Evolutionary conservation across 2,329 filamentous ascomycete species (phyloP).

Genomic region (Nectriaceae sp.): DNA sequence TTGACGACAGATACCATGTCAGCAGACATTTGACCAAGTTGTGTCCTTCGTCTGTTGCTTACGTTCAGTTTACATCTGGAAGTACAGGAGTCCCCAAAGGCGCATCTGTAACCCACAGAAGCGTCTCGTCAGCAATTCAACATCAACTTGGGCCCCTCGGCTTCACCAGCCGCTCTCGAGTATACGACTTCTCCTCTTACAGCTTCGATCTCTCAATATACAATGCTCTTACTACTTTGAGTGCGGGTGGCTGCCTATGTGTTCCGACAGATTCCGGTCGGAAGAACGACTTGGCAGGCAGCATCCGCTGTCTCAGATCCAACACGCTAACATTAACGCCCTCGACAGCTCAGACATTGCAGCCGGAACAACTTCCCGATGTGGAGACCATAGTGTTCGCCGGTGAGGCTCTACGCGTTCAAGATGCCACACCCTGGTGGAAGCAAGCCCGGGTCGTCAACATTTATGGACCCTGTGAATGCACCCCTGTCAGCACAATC

Average conservation of each 20-base stretch:
- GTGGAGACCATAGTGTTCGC: conserved; percentile 11
- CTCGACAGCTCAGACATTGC: conserved; percentile 5
- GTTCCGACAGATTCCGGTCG: conserved; percentile 41
- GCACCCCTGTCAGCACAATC: not conserved
- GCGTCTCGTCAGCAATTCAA: conserved; percentile 2
- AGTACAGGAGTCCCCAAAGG: conserved; percentile 58
- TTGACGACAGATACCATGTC: not conserved
- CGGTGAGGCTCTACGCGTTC: conserved; percentile 6
- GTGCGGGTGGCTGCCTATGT: conserved; percentile 41
- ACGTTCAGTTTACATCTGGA: conserved; percentile 58
- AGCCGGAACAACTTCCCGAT: conserved; percentile 1
- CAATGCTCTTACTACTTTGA: conserved; percentile 38
- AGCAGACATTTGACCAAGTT: not conserved
- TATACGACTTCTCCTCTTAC: conserved; percentile 34
- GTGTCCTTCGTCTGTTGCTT: conserved; percentile 1
- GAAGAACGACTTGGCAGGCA: conserved; percentile 1
- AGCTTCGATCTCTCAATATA: conserved; percentile 40
- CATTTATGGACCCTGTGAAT: conserved; percentile 9
- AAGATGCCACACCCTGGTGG: conserved; percentile 17
- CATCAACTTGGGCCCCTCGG: conserved; percentile 2
- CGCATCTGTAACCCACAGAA: conserved; percentile 35
- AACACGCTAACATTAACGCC: conserved; percentile 11
- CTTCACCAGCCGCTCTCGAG: conserved; percentile 2
- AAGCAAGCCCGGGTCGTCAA: conserved; percentile 13
- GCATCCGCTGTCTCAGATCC: not conserved